Percentiles rank a stretch among this genome's conserved stretches.
phyloP scores from a whole-genome alignment of 2,329 filamentous ascomycete genomes.

The Trichoderma arundinaceum region DNA sequence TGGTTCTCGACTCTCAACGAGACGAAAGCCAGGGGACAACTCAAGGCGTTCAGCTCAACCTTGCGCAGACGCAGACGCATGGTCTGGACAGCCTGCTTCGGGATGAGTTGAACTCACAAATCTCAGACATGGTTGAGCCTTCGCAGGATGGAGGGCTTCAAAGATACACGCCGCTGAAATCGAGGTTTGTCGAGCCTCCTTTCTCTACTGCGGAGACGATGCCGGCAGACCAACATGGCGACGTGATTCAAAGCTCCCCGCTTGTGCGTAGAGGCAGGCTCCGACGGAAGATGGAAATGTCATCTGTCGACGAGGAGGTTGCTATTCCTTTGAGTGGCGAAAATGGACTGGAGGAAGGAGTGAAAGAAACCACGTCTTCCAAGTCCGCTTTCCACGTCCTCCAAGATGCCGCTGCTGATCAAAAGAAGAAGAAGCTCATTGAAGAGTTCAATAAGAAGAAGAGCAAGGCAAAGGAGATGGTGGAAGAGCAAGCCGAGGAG shows the following conservation, averaged over 20 bases:
- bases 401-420: constrained; percentile 65
- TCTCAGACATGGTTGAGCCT: constrained; percentile 72
- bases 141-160: constrained; percentile 84
- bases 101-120: constrained; percentile 60
- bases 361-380: constrained; percentile 30
- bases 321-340: constrained; percentile 34
- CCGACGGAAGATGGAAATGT: constrained; percentile 49
- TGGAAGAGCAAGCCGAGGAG: constrained; percentile 94
- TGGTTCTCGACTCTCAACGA: constrained; percentile 54
- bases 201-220: constrained; percentile 75
- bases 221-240: constrained; percentile 49
- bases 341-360: constrained; percentile 33
- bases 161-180: constrained; percentile 71
- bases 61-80: constrained; percentile 65
- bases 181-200: constrained; percentile 68
- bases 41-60: constrained; percentile 59
- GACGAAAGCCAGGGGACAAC: constrained; percentile 46
- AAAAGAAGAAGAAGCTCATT: constrained; percentile 57
- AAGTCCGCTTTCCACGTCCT: constrained; percentile 69
- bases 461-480: constrained; percentile 83
- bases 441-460: constrained; percentile 80
- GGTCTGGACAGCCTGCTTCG: constrained; percentile 62
- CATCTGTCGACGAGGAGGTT: constrained; percentile 31
- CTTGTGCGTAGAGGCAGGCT: constrained; percentile 65
- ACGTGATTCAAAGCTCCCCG: constrained; percentile 60